A percentile compares a stretch with the other conserved stretches of the same genome.
Conservation (phyloP, 2,329 filamentous ascomycete species). For the Scolecobasidium constrictum region DNA sequence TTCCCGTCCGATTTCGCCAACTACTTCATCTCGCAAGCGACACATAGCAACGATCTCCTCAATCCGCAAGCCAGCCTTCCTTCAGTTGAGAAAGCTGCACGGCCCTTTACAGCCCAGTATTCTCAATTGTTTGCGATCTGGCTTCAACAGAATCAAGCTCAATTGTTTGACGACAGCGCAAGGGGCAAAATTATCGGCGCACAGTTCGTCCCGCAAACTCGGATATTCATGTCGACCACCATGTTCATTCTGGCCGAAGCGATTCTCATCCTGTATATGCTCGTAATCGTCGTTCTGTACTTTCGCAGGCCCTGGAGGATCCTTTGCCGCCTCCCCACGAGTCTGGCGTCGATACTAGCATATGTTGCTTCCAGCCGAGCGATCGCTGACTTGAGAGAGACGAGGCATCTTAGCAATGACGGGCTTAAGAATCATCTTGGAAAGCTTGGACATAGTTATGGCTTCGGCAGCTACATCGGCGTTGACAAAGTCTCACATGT, state of each 20-base stretch:
- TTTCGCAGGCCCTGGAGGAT: slow-evolving; percentile 27
- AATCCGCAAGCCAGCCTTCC: slow-evolving; percentile 25
- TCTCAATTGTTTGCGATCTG: slow-evolving; percentile 30
- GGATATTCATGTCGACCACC: slow-evolving; percentile 37
- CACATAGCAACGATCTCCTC: slow-evolving; percentile 23
- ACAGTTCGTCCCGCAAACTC: slow-evolving; percentile 19
- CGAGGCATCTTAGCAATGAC: slow-evolving; percentile 14
- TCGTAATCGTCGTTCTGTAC: slow-evolving; percentile 36
- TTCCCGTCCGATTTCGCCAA: slow-evolving; percentile 35
- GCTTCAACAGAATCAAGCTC: slow-evolving; percentile 30
- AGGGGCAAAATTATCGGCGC: not conserved
- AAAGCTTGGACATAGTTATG: slow-evolving; percentile 21
- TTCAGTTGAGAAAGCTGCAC: slow-evolving; percentile 16
- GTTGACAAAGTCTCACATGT: slow-evolving; percentile 36
- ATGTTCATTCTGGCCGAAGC: slow-evolving; percentile 36
- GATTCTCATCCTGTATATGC: slow-evolving; percentile 33
- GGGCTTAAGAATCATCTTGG: slow-evolving; percentile 14
- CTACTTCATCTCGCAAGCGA: slow-evolving; percentile 29
- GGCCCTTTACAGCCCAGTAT: slow-evolving; percentile 21
- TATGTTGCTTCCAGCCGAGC: slow-evolving; percentile 38
- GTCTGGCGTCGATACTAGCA: slow-evolving; percentile 35
- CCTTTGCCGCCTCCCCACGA: slow-evolving; percentile 42
- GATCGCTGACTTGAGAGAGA: slow-evolving; percentile 23
- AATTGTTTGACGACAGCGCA: slow-evolving; percentile 21
- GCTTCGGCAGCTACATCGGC: slow-evolving; percentile 41